A percentile compares a stretch with the other conserved stretches of the same genome.
These are phyloP conservation scores for Cutaneotrichosporon sp. DNA, from an alignment of 1,284 basidiomycete genomes.

Conservation along the genomic window DNA sequence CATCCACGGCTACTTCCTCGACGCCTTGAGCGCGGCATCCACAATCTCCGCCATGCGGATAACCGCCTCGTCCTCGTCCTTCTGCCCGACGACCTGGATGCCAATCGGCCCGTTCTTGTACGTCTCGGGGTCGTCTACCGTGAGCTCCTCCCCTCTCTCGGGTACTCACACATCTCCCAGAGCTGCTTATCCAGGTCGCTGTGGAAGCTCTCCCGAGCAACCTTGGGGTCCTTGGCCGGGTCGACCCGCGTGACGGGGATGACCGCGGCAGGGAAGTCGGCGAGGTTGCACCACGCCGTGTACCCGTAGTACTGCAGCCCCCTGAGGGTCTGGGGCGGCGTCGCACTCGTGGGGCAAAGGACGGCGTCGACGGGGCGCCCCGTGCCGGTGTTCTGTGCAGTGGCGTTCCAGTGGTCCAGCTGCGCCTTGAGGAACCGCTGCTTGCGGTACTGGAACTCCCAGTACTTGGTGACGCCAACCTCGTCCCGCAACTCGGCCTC, in stretches of 20 bases:
- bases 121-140: neutral
- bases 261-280: constrained; percentile 63
- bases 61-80: constrained; percentile 3
- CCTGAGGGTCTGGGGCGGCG: constrained; percentile 11
- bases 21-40: neutral
- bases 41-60: neutral
- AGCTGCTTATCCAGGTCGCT: neutral
- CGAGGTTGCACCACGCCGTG: constrained; percentile 25
- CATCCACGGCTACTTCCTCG: neutral
- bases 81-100: neutral
- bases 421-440: constrained; percentile 15
- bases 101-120: constrained; percentile 4
- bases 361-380: constrained; percentile 23
- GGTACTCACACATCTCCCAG: constrained; percentile 6
- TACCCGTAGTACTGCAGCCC: constrained; percentile 14
- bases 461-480: constrained; percentile 15
- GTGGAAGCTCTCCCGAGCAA: neutral
- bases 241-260: constrained; percentile 58
- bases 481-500: constrained; percentile 3
- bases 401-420: constrained; percentile 14
- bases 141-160: neutral
- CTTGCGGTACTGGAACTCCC: constrained; percentile 19
- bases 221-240: constrained; percentile 2
- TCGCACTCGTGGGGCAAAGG: constrained; percentile 13
- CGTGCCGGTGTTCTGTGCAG: constrained; percentile 7